Evolutionary conservation across 805 yeast species (phyloP).

Genomic region (Metschnikowia noctiluminum): DNA sequence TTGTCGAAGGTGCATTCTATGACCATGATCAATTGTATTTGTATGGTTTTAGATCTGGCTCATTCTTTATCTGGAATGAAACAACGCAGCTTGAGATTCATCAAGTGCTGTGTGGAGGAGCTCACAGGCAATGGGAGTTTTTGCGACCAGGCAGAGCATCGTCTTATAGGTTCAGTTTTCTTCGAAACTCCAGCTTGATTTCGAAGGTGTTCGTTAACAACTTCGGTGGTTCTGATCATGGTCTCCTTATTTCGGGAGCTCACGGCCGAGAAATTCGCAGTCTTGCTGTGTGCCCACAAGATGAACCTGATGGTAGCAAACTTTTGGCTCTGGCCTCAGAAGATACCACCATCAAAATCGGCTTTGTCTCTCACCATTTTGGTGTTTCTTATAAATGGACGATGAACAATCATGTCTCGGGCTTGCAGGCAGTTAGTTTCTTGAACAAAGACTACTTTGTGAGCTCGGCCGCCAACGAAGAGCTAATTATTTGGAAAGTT

Average conservation of each 20-base stretch:
- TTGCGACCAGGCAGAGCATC: conserved; percentile 9
- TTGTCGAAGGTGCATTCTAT: conserved; percentile 69
- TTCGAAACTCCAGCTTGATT: conserved; percentile 49
- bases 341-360: conserved; percentile 75
- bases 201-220: conserved; percentile 27
- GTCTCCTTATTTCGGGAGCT: conserved; percentile 52
- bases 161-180: conserved; percentile 47
- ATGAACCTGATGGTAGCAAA: conserved; percentile 27
- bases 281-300: conserved; percentile 48
- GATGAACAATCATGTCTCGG: conserved; percentile 81
- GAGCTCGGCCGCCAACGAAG: conserved; percentile 81
- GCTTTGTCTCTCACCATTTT: conserved; percentile 41
- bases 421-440: conserved; percentile 72
- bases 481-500: conserved; percentile 76
- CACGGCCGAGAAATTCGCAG: conserved; percentile 93
- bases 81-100: conserved; percentile 66
- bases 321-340: conserved; percentile 80
- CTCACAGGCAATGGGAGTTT: conserved; percentile 81
- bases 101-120: conserved; percentile 82
- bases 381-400: conserved; percentile 50
- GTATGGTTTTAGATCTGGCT: conserved; percentile 80
- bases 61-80: conserved; percentile 81
- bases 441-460: conserved; percentile 46
- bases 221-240: conserved; percentile 19
- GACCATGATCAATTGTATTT: conserved; percentile 47